A percentile compares a stretch with the other conserved stretches of the same genome.
Conservation (phyloP, 1,284 basidiomycete species). For the Leccinum subspadiceum region DNA sequence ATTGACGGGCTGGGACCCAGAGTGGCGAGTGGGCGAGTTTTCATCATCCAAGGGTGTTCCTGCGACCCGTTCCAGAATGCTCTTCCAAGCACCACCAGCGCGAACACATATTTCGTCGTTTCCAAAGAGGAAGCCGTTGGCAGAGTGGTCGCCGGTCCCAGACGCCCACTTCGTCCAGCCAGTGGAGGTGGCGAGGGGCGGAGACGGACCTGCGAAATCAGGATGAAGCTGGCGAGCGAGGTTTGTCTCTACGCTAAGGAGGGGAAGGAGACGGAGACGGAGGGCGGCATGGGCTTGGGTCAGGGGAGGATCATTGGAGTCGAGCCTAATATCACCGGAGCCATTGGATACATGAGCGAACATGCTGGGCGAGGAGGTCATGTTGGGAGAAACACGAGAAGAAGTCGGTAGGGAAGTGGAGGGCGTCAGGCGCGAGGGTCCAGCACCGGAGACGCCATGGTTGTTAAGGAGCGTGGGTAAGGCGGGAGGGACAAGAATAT, state of each 20-base stretch:
- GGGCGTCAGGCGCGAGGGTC: not conserved
- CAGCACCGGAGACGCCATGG: not conserved
- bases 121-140: slow-evolving; percentile 3
- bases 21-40: no score
- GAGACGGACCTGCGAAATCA: slow-evolving; percentile 21
- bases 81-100: slow-evolving; percentile 59
- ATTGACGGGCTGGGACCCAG: no score
- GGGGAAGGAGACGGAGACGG: slow-evolving; percentile 54
- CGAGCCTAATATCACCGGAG: not conserved
- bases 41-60: no score
- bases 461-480: slow-evolving; percentile 9
- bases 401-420: not conserved
- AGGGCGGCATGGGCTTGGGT: slow-evolving; percentile 24
- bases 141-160: slow-evolving; percentile 5
- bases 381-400: not conserved
- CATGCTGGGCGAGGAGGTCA: not conserved
- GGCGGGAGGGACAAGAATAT: not conserved
- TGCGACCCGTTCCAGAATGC: not conserved
- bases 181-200: slow-evolving; percentile 6
- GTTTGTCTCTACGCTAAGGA: slow-evolving; percentile 57
- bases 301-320: slow-evolving; percentile 15
- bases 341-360: not conserved
- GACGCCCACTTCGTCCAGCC: slow-evolving; percentile 31
- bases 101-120: slow-evolving; percentile 49
- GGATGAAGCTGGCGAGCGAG: slow-evolving; percentile 45